phyloP scores from a whole-genome alignment of 208 protist genomes.

The Acanthamoeba healyi region DNA sequence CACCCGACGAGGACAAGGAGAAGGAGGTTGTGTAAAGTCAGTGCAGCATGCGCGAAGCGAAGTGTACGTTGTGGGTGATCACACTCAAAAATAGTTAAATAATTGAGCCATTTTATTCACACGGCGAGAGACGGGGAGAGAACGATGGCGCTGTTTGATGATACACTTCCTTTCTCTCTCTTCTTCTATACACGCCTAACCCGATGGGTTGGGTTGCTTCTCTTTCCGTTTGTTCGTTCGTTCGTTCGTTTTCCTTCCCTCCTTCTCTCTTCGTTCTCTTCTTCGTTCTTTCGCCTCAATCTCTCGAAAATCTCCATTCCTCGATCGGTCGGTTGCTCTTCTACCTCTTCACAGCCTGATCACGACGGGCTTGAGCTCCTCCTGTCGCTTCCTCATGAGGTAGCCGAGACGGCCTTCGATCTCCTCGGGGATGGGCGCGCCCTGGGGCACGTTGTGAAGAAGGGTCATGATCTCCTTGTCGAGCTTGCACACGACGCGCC shows the following conservation, averaged over 20 bases:
- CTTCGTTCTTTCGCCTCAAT: no score
- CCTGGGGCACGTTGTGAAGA: constrained; percentile 84
- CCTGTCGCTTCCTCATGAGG: constrained; percentile 79
- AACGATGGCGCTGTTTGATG: background rate
- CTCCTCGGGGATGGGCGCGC: constrained; percentile 67
- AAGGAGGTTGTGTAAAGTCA: constrained; percentile 3
- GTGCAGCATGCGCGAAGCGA: background rate
- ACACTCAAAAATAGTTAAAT: background rate
- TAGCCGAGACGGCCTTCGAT: constrained; percentile 76
- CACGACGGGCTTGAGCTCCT: constrained; percentile 81
- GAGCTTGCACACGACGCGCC: constrained; percentile 80
- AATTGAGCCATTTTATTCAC: background rate
- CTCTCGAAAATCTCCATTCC: background rate
- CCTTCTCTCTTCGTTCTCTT: background rate
- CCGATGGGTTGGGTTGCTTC: no score
- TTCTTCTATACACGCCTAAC: background rate
- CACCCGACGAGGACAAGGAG: constrained; percentile 34
- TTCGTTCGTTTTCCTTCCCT: background rate
- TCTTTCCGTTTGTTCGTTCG: no score
- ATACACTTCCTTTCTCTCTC: background rate
- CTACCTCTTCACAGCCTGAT: constrained; percentile 80
- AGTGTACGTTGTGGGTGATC: background rate
- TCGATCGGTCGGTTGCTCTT: background rate
- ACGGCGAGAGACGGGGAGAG: no score
- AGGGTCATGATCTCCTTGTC: constrained; percentile 87